phyloP scores from a whole-genome alignment of 2,329 filamentous ascomycete species.

The Colletotrichum higginsianum region DNA sequence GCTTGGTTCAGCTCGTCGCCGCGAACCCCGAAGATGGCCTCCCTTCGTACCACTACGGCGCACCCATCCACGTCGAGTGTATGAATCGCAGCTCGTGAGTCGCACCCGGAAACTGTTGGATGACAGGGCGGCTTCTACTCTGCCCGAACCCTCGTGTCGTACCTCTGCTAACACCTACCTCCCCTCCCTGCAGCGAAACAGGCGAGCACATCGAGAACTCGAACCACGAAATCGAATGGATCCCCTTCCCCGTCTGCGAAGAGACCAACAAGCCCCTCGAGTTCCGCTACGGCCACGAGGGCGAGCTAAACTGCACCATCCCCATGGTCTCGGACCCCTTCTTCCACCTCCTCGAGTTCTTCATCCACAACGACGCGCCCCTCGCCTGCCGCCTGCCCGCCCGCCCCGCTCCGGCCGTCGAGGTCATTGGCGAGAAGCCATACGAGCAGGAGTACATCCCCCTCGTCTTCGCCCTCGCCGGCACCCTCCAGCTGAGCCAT shows the following conservation, averaged over 20 bases:
- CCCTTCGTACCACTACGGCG: slow-evolving; percentile 77
- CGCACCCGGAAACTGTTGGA: too few species aligned
- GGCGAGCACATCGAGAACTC: slow-evolving; percentile 90
- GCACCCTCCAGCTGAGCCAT: slow-evolving; percentile 89
- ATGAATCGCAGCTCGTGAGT: slow-evolving; percentile 79
- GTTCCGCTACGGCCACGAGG: slow-evolving; percentile 87
- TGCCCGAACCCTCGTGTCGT: too few species aligned
- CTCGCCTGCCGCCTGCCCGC: slow-evolving; percentile 91
- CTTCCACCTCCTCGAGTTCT: slow-evolving; percentile 95
- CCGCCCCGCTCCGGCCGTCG: slow-evolving; percentile 73
- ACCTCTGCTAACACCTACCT: slow-evolving; percentile 1
- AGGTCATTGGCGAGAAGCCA: slow-evolving; percentile 67
- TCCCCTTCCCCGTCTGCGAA: slow-evolving; percentile 91
- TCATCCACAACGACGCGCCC: slow-evolving; percentile 96
- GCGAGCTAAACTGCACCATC: slow-evolving; percentile 88
- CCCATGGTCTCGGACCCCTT: slow-evolving; percentile 82
- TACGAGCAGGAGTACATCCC: slow-evolving; percentile 79
- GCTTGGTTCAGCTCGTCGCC: slow-evolving; percentile 44
- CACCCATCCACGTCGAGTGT: slow-evolving; percentile 78
- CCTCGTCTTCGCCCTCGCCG: slow-evolving; percentile 88
- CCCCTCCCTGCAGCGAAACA: slow-evolving; percentile 74
- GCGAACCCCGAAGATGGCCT: slow-evolving; percentile 59
- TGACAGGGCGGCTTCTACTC: neutral
- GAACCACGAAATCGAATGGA: slow-evolving; percentile 88
- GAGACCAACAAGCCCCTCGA: slow-evolving; percentile 88